Evolutionary conservation across 2,329 filamentous ascomycete genomes (phyloP), one percentile per base, ranked within the genome.

Genomic region (Aspergillus ruber): DNA sequence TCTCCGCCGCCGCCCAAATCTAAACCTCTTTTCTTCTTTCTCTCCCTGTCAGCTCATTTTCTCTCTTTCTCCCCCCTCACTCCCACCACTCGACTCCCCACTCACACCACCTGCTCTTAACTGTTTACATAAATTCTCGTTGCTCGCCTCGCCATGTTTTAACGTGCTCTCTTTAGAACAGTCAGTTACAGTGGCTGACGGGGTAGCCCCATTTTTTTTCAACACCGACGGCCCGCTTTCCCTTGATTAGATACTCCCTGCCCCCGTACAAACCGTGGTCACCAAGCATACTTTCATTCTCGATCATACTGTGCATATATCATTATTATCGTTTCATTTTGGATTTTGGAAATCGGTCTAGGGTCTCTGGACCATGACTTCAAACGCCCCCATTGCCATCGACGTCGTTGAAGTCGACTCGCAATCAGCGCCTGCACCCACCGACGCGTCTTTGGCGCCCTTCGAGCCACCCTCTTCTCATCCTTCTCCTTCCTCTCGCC

Each of bases 121-220:
- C 46, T 13, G 39, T 47, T 50, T 20, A 43, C 48, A 25, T 29
- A 38, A 41, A 29, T 35, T 33, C 36, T 40, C n/a, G 39, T n/a
- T 42, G 33, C 33, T 35, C 8, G 43, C 38, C 43, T 48, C 46
- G 52, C 29, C 50, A 57, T 60, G 52, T 49, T 57, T 48, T 59
- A 55, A 55, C 43, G 42, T 18, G 42, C 42, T 54, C 50, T 44
- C 36, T 33, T 47, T 48, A 58, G 45, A 49, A 56, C 52, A 52
- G 47, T 56, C 45, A 47, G 46, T 54, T 53, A 52, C 48, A 51
- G 50, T 53, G 9, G 50, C 52, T 61, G 54, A 58, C 53, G 55
- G 55, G 54, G 50, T 40, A 18, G 17, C 51, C 45, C 50, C 43
- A 48, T 51, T 52, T 46, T 49, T 51, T 45, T 20, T 39, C 18